phyloP scores from a whole-genome alignment of 371 early-diverging fungal genomes.

The Lichtheimia corymbifera region DNA sequence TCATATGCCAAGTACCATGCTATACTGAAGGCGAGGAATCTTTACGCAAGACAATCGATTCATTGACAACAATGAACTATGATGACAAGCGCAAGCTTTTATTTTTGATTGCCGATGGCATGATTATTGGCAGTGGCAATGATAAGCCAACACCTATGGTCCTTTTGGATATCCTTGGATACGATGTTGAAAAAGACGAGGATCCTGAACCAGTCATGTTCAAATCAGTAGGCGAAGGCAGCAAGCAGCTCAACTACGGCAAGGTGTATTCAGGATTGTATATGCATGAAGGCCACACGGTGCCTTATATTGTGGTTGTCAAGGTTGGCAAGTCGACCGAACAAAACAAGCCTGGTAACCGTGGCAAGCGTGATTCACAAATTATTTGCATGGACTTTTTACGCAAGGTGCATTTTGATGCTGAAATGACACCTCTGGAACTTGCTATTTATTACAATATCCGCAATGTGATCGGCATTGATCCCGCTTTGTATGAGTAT shows the following conservation, averaged over 20 bases:
- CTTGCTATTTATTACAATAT: conserved; percentile 91
- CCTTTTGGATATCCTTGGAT: conserved; percentile 69
- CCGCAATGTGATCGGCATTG: conserved; percentile 74
- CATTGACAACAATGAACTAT: conserved; percentile 82
- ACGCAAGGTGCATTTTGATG: conserved; percentile 86
- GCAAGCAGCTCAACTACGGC: conserved; percentile 87
- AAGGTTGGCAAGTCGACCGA: conserved; percentile 91
- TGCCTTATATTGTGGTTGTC: conserved; percentile 89
- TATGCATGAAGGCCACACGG: conserved; percentile 60
- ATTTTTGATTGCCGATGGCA: conserved; percentile 87
- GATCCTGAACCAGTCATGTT: conserved; percentile 72
- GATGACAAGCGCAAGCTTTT: conserved; percentile 87
- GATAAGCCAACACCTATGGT: conserved; percentile 76
- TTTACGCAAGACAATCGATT: conserved; percentile 87
- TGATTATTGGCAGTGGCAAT: conserved; percentile 82
- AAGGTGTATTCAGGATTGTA: conserved; percentile 94
- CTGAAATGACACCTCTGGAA: conserved; percentile 93
- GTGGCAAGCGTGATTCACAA: conserved; percentile 99
- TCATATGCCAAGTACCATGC: conserved; percentile 83
- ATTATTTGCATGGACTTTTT: conserved; percentile 97
- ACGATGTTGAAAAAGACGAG: conserved; percentile 29
- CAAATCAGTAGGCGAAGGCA: conserved; percentile 85
- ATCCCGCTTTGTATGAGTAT: conserved; percentile 83
- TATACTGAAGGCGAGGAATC: conserved; percentile 91
- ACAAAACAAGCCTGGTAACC: conserved; percentile 86